phyloP scores from a whole-genome alignment of 345 rosid species.

The Hypericum androsaemum region DNA sequence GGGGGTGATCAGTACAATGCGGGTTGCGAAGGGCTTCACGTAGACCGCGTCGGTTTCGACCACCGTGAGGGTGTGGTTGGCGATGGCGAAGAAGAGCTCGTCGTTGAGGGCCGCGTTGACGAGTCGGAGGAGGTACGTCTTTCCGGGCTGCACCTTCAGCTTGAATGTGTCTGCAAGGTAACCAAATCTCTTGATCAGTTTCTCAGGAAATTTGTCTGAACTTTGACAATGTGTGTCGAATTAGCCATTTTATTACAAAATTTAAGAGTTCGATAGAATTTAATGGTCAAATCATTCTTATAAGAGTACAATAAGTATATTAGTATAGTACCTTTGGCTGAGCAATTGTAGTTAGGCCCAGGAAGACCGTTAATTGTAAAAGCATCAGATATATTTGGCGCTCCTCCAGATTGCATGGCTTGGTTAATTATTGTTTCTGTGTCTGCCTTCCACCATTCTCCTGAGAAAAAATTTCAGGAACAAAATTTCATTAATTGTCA shows the following conservation, averaged over 20 bases:
- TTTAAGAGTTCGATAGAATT: too few species aligned
- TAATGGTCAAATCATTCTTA: too few species aligned
- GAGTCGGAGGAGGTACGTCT: slow-evolving; percentile 37
- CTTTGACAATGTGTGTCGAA: too few species aligned
- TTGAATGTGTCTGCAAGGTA: slow-evolving; percentile 38
- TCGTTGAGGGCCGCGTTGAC: slow-evolving; percentile 52
- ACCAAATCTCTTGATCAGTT: too few species aligned
- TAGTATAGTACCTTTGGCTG: slow-evolving; percentile 27
- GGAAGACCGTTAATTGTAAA: too few species aligned
- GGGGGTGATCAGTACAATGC: slow-evolving; percentile 42
- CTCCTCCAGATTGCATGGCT: too few species aligned
- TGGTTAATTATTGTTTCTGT: too few species aligned
- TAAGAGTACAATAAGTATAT: neutral
- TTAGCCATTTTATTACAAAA: too few species aligned
- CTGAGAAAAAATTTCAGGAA: too few species aligned
- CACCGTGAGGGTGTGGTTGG: slow-evolving; percentile 52
- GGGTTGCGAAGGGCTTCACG: slow-evolving; percentile 53
- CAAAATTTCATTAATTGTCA: too few species aligned
- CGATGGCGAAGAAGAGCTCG: slow-evolving; percentile 62
- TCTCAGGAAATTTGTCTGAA: neutral
- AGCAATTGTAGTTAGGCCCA: slow-evolving; percentile 21
- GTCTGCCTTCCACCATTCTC: too few species aligned
- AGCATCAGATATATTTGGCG: too few species aligned
- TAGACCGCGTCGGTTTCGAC: slow-evolving; percentile 66
- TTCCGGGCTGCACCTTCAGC: slow-evolving; percentile 39